phyloP scores from a whole-genome alignment of 2,329 filamentous ascomycete species.

The Pseudohalonectria lignicola region DNA sequence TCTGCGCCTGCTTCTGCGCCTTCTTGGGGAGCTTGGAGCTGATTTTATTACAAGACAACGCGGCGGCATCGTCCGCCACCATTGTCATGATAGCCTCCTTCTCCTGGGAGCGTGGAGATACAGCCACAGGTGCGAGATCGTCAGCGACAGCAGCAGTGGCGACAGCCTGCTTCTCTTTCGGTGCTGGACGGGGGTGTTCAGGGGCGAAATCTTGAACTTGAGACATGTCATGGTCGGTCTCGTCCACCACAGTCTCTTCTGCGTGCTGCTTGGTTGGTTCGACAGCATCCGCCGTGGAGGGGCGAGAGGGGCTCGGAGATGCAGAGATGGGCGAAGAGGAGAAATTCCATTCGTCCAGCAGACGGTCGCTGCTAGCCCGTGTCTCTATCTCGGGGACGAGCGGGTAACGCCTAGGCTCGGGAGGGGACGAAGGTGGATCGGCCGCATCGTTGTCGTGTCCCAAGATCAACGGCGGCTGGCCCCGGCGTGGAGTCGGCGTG shows the following conservation, averaged over 20 bases:
- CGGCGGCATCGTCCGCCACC: no score
- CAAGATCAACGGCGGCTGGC: slow-evolving; percentile 35
- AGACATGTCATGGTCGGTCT: not conserved
- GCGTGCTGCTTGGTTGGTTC: not conserved
- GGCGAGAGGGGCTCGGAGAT: slow-evolving; percentile 24
- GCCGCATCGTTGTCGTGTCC: slow-evolving; percentile 34
- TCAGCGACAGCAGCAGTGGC: not conserved
- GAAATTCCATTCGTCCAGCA: slow-evolving; percentile 39
- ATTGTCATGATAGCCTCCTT: no score
- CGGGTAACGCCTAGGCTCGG: slow-evolving; percentile 40
- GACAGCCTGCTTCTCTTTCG: not conserved
- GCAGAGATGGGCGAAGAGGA: slow-evolving; percentile 43
- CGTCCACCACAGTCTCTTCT: not conserved
- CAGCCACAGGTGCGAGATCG: no score
- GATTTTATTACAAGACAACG: no score
- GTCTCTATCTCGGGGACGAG: slow-evolving; percentile 40
- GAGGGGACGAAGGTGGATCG: slow-evolving; percentile 48
- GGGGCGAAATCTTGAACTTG: not conserved
- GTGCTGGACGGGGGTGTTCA: not conserved
- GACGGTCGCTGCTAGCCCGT: slow-evolving; percentile 27
- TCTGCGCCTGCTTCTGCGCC: no score
- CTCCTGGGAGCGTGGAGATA: no score
- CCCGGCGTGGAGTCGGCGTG: slow-evolving; percentile 50
- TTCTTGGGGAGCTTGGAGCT: no score
- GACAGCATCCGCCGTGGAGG: not conserved